phyloP scores from a whole-genome alignment of 73 alveolate genomes.

The Paramecium biaurelia region DNA sequence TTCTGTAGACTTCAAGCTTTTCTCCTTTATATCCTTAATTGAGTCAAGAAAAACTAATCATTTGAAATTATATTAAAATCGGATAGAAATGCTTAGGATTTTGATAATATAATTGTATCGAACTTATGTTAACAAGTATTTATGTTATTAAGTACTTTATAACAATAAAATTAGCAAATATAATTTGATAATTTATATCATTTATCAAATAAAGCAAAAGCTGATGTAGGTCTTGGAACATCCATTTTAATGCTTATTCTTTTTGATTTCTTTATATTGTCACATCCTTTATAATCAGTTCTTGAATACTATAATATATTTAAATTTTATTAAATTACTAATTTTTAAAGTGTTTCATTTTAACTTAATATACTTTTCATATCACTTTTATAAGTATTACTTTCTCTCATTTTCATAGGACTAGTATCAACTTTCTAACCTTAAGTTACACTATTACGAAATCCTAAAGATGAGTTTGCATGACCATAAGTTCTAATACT shows the following conservation, averaged over 20 bases:
- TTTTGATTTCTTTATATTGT: neutral
- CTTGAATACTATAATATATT: conserved; percentile 14
- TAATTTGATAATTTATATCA: neutral
- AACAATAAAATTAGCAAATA: neutral
- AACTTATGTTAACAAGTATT: neutral
- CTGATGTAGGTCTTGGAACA: conserved; percentile 26
- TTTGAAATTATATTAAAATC: neutral
- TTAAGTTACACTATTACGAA: neutral
- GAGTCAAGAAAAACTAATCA: neutral
- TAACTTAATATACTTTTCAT: neutral
- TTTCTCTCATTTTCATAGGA: neutral
- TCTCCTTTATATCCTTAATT: neutral
- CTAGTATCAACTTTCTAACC: neutral
- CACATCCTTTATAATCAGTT: conserved; percentile 35
- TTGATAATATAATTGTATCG: neutral
- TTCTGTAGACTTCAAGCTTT: neutral
- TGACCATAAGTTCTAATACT: neutral
- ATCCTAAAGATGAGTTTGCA: conserved; percentile 4
- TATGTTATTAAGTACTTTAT: neutral
- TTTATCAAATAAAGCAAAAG: conserved; percentile 15
- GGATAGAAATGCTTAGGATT: neutral
- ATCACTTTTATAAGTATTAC: neutral
- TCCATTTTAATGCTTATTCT: neutral
- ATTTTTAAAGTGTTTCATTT: neutral
- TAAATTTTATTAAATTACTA: neutral